Evolutionary conservation across 2,329 filamentous ascomycete species (phyloP), one percentile per base, ranked within the genome.

Genomic region (Lachnellula occidentalis): DNA sequence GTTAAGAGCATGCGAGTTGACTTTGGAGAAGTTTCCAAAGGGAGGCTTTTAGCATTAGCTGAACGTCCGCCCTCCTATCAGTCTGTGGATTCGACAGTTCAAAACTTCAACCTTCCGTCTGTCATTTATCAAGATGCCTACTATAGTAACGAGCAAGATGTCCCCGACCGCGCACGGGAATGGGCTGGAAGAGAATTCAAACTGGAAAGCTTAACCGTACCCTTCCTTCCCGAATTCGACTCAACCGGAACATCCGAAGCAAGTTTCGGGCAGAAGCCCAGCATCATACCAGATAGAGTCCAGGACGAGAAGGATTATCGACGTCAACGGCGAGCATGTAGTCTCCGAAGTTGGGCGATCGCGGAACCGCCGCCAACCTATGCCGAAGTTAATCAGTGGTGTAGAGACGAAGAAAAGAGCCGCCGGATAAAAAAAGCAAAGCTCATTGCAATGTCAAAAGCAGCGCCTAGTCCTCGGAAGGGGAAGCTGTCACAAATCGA

Each of bases 151-250:
- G 90, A 95, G 58, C 78, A 77, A 49, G 94, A 97, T 70, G 87
- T 96, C 0, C 91, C 92, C 12, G 79, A 86, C 39, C 81, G 86
- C 51, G 72, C 79, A 34, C 79, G 90, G 51, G 90, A 96, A 70
- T 97, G 96, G 72, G 92, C 88, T 6, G 92, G 92, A 3, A 84
- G 85, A 62, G 88, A 95, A 63, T 96, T 95, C 67, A 86, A 83
- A 55, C 73, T 96, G 6, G 80, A 84, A 64, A 87, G 91, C 56
- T 83, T 80, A 51, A 88, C 87, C 1, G 67, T 95, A 7, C 89
- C 88, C 0, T 96, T 85, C 70, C 79, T 97, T 2, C 88, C 91
- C 0, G 75, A 81, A 0, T 97, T 97, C 61, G 84, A 95, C 65
- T 72, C 81, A 2, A 79, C 74, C 5, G 84, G 81, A 7, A 74